Evolutionary conservation across 139 green algal genomes (phyloP), one percentile per base, ranked within the genome.

Genomic region (Choricystis sp.): DNA sequence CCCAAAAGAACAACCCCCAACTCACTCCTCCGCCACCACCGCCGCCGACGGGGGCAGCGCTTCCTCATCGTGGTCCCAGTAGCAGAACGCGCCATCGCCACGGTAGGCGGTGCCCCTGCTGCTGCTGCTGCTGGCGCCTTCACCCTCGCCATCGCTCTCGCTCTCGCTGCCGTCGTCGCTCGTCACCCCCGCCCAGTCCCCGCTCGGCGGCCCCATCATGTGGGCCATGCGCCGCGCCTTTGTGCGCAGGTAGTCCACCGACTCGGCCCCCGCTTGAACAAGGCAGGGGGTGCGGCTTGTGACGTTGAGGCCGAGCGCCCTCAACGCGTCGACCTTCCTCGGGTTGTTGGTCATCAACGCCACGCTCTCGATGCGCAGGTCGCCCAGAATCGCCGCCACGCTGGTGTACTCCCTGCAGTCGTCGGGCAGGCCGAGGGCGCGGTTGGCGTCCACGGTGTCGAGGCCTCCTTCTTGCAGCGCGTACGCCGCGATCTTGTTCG

Each of bases 401-500:
- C 79, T 81, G 2, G 77, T 87, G 79, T 97, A 97, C 72, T 97
- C 90, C 2, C 90, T 69, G 70, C 83, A 89, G 72, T 97, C 90
- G 64, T 96, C 89, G 20, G 90, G 90, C 31, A 96, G 76, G 1
- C 90, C 90, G 27, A 97, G 78, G 4, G 84, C 85, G 1, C 89
- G 64, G 75, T 97, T 97, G 52, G 90, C 90, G 69, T 97, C 90
- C 24, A 97, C 90, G 0, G 90, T 97, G 76, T 97, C 90, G 23
- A 92, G 63, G 3, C 90, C 90, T 68, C 86, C 70, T 69, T 94
- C 87, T 85, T 95, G 81, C 68, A 96, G 59, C 0, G 81, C 73
- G 69, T 96, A 96, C 0, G 90, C 90, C 31, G 90, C 90, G n/a
- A 97, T 96, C 62, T 97, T 97, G 75, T 97, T 97, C 27, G 90